phyloP scores from a whole-genome alignment of 495 filamentous ascomycete genomes.

The Talaromyces nanjingensis region DNA sequence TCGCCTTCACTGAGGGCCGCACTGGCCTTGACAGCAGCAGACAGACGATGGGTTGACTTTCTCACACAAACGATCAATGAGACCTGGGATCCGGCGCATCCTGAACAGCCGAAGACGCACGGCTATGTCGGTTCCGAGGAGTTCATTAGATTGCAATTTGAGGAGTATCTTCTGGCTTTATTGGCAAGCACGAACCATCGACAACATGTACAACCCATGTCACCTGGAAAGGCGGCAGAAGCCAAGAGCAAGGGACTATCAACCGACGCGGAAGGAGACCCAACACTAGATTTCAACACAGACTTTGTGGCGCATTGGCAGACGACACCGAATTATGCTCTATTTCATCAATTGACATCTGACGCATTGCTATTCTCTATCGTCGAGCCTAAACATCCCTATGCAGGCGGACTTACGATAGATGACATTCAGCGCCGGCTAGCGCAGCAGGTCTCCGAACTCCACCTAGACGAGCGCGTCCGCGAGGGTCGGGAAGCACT shows the following conservation, averaged over 20 bases:
- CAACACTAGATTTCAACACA: constrained; percentile 67
- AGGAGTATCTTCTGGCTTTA: constrained; percentile 90
- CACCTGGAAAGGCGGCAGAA: constrained; percentile 16
- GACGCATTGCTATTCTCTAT: constrained; percentile 91
- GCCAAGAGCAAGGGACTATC: constrained; percentile 26
- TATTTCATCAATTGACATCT: constrained; percentile 68
- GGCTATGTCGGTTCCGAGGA: constrained; percentile 96
- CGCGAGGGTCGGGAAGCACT: constrained; percentile 70
- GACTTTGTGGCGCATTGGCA: constrained; percentile 74
- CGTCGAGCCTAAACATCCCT: constrained; percentile 86
- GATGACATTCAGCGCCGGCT: constrained; percentile 91
- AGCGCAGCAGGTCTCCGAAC: constrained; percentile 78
- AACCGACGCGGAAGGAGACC: constrained; percentile 68
- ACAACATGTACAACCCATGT: constrained; percentile 51
- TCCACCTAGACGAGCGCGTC: constrained; percentile 82
- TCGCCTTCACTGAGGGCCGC: constrained; percentile 72
- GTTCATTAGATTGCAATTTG: constrained; percentile 95
- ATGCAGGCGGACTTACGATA: constrained; percentile 87
- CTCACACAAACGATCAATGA: constrained; percentile 89
- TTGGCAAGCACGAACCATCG: constrained; percentile 87
- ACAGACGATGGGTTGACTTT: constrained; percentile 94
- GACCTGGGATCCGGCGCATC: constrained; percentile 92
- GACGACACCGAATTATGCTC: constrained; percentile 77
- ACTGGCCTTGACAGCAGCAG: constrained; percentile 73
- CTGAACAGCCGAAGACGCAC: constrained; percentile 80